Evolutionary conservation across 352 stramenopile genomes (phyloP), one percentile per base, ranked within the genome.

Genomic region (Pythium monospermum): DNA sequence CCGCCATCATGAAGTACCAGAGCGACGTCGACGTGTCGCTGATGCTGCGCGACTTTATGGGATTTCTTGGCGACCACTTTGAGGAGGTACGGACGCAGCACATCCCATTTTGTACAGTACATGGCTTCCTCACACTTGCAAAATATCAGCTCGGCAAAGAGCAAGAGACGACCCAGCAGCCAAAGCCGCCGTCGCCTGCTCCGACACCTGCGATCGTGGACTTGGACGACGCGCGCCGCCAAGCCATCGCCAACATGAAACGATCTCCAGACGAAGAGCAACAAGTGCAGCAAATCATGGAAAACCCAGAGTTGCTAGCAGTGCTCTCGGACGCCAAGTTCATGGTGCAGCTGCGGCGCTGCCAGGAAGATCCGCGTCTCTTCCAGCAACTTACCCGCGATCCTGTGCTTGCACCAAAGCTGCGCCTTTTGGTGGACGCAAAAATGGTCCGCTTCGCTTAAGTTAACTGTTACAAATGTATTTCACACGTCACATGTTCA

Each of bases 1-100:
- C 62, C 1, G 77, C 76, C 3, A 54, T 89, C 8, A 45, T 71
- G 38, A 87, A 90, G 53, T 90, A 92, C 51, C 66, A 74, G 30
- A 78, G 80, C 18, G 76, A 92, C 44, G 44, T 54, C 3, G 75
- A 73, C 2, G 64, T 90, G 3, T 80, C 74, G 0, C 42, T 59
- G 0, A 87, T 90, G 73, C 52, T 90, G 40, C 58, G 57, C 21
- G 77, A 87, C 46, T 92, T 88, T 31, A 73, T 89, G 66, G 68
- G 69, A 41, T 90, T 90, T 46, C 40, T 90, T 8, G 78, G 78
- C 4, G 63, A 56, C 38, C 78, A 92, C 51, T 90, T 92, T 35
- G 76, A 90, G 59, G 65, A 91, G 73, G 77, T 87, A 43, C n/a
- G 64, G 52, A 11, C 19, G n/a, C n/a, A n/a, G n/a, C n/a, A n/a